Evolutionary conservation across 2,329 filamentous ascomycete genomes (phyloP), one percentile per base, ranked within the genome.

Genomic region (Scortechinia acanthostroma): DNA sequence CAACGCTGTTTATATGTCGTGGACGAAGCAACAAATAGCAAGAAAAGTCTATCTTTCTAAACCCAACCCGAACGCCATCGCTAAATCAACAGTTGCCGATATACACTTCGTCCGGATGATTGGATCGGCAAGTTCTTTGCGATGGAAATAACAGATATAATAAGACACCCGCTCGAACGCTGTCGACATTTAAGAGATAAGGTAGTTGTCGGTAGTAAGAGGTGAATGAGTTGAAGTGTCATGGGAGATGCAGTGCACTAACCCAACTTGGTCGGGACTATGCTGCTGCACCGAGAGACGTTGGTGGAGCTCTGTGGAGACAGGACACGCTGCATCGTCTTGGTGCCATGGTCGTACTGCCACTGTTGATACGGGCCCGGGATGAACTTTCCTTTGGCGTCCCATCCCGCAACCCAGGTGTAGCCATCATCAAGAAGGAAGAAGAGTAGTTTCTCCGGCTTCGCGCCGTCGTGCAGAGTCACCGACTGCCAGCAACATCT

Each of bases 381-480:
- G 37, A 73, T 66, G 54, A 74, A 74, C n/a, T 58, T 61, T 45
- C 68, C 70, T 33, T 70, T 56, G 19, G 62, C 58, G 51, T 73
- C 69, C 69, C 69, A 73, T 49, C 66, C 70, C 30, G 68, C 62
- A 28, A 74, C 69, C 69, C 69, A 74, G 45, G 66, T 62, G 42
- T 65, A 53, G 25, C 65, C 68, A 43, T 73, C 66, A 46, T 74
- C 70, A 21, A 74, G 63, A 13, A 59, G 63, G 57, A 74, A 73
- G 57, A 73, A 74, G 46, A 66, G 58, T 16, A 64, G 62, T 49
- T 60, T 55, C 44, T 65, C 56, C 6, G 58, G 55, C 45, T 60
- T 62, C 44, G 60, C 61, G 30, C 61, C 60, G 21, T 58, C 56
- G 16, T 61, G 55, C 45, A 64, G 56, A 16, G 57, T 58, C 46